Conservation (phyloP, 352 stramenopile species). For the Phytophthora uliginosa region DNA sequence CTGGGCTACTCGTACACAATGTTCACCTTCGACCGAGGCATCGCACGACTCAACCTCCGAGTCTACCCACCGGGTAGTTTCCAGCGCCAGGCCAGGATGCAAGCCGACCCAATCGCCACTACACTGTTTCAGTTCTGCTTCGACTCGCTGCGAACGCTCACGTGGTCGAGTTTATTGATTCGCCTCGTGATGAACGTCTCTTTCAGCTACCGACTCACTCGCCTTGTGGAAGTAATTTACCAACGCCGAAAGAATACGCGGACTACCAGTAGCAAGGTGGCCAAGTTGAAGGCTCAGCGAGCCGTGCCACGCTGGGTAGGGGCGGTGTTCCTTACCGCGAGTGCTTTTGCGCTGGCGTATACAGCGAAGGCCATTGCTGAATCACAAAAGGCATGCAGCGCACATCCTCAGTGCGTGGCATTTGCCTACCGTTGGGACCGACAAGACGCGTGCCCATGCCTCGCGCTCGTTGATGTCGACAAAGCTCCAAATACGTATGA, state of each 20-base stretch:
- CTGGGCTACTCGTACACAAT: slow-evolving; percentile 26
- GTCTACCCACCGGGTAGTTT: slow-evolving; percentile 22
- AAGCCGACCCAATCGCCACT: slow-evolving; percentile 17
- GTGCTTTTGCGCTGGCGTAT: slow-evolving; percentile 11
- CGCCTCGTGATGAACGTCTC: slow-evolving; percentile 33
- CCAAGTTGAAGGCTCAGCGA: slow-evolving; percentile 1
- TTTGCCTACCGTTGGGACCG: slow-evolving; percentile 23
- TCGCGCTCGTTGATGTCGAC: slow-evolving; percentile 43
- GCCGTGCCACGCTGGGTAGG: slow-evolving; percentile 11
- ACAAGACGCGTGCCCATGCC: slow-evolving; percentile 37
- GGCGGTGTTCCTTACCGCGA: slow-evolving; percentile 8
- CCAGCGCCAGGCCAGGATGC: slow-evolving; percentile 20
- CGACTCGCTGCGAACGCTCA: slow-evolving; percentile 29
- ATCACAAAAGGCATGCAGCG: slow-evolving; percentile 9
- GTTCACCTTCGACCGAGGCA: slow-evolving; percentile 30
- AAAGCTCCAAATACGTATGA: slow-evolving; percentile 24
- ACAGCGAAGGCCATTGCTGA: slow-evolving; percentile 15
- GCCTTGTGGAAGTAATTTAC: slow-evolving; percentile 27
- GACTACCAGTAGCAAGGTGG: neutral
- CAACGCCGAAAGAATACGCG: slow-evolving; percentile 6
- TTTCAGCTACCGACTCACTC: slow-evolving; percentile 30
- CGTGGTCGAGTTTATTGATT: slow-evolving; percentile 17
- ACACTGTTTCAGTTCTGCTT: slow-evolving; percentile 34
- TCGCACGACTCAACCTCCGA: slow-evolving; percentile 23
- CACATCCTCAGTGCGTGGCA: slow-evolving; percentile 20